phyloP scores from a whole-genome alignment of 2,329 filamentous ascomycete genomes.

The Zymoseptoria crescenta region DNA sequence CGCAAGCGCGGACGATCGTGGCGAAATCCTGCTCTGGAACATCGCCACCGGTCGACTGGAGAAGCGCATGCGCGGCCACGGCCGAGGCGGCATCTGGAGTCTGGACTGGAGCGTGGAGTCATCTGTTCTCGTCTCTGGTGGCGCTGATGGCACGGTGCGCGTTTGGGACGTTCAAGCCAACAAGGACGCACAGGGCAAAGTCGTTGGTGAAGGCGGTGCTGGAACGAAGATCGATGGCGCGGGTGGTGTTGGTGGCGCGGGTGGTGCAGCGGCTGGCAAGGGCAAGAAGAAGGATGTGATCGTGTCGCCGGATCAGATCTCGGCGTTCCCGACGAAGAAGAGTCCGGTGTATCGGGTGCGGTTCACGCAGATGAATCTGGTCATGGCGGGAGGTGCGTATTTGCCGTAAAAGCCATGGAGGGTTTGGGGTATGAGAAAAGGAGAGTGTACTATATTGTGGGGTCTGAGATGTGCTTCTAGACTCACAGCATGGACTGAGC shows the following conservation, averaged over 20 bases:
- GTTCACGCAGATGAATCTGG: slow-evolving; percentile 91
- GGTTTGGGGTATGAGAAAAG: not conserved
- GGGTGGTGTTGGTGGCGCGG: slow-evolving; percentile 10
- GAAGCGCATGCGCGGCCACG: slow-evolving; percentile 91
- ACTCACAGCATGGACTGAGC: not conserved
- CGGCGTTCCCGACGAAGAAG: slow-evolving; percentile 91
- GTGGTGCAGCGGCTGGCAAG: slow-evolving; percentile 47
- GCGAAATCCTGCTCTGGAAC: slow-evolving; percentile 92
- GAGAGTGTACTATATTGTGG: not conserved
- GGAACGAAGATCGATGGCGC: slow-evolving; percentile 44
- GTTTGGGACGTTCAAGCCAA: slow-evolving; percentile 78
- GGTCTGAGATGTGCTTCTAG: not conserved
- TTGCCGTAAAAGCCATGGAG: slow-evolving; percentile 35
- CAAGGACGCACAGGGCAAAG: slow-evolving; percentile 36
- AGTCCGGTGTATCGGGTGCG: slow-evolving; percentile 86
- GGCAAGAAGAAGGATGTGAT: slow-evolving; percentile 75
- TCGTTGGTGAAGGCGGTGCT: slow-evolving; percentile 42
- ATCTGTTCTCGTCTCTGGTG: slow-evolving; percentile 79
- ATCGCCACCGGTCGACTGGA: slow-evolving; percentile 75
- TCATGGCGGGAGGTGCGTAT: slow-evolving; percentile 72
- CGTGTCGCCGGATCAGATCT: slow-evolving; percentile 88
- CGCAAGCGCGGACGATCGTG: slow-evolving; percentile 81
- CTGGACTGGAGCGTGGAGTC: slow-evolving; percentile 91
- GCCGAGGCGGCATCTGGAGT: slow-evolving; percentile 87
- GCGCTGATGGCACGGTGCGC: slow-evolving; percentile 84